Conservation (phyloP, 2,329 filamentous ascomycete species). For the Hymenoscyphus fructigenus region DNA sequence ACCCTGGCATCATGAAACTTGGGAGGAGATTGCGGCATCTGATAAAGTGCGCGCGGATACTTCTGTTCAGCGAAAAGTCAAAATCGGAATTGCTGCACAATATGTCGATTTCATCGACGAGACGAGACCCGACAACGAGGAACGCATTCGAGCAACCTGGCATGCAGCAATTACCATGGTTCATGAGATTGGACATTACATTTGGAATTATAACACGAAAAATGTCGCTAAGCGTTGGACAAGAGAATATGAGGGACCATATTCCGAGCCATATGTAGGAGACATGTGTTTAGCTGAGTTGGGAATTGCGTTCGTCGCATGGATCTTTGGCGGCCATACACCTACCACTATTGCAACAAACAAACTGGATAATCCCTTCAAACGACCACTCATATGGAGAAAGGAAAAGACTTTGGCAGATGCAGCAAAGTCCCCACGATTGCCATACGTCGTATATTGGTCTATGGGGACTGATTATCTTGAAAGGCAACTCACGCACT, state of each 20-base stretch:
- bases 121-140: constrained; percentile 17
- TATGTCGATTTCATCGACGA: constrained; percentile 26
- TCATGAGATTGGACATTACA: constrained; percentile 32
- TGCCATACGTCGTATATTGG: constrained; percentile 8
- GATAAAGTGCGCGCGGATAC: constrained; percentile 14
- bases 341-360: constrained; percentile 16
- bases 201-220: constrained; percentile 28
- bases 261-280: constrained; percentile 26
- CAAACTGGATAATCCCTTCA: neutral
- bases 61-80: constrained; percentile 18
- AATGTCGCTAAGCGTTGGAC: constrained; percentile 7
- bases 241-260: too few species aligned
- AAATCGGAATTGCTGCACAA: constrained; percentile 27
- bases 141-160: constrained; percentile 26
- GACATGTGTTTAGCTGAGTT: constrained; percentile 24
- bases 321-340: constrained; percentile 28
- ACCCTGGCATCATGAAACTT: constrained; percentile 9
- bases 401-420: constrained; percentile 4
- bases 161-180: constrained; percentile 31
- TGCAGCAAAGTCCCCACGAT: neutral
- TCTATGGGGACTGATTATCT: constrained; percentile 11
- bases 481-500: constrained; percentile 4
- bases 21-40: constrained; percentile 11
- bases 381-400: constrained; percentile 10
- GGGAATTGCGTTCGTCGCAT: constrained; percentile 25